Evolutionary conservation across 1,139 yeast genomes (phyloP).

Genomic region (Diutina sp.): DNA sequence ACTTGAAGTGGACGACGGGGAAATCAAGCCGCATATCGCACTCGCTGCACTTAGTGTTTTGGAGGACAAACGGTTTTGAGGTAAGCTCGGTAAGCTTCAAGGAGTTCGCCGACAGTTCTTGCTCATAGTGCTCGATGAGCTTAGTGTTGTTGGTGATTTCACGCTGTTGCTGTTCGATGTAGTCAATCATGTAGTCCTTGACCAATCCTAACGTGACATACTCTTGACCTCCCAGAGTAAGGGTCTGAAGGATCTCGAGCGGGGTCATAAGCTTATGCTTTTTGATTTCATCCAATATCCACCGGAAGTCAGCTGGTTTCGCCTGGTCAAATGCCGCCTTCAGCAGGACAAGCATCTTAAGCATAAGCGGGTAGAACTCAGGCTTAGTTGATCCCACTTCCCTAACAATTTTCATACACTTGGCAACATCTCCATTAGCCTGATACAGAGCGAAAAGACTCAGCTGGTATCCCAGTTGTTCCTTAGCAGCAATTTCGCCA

Average conservation of each 20-base stretch:
- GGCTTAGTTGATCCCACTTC: constrained; percentile 52
- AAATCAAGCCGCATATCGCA: constrained; percentile 62
- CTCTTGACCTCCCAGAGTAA: constrained; percentile 36
- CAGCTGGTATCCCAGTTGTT: constrained; percentile 38
- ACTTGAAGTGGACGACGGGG: constrained; percentile 76
- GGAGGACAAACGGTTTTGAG: constrained; percentile 48
- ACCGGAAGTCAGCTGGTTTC: constrained; percentile 36
- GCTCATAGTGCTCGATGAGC: constrained; percentile 54
- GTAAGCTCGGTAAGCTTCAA: constrained; percentile 39
- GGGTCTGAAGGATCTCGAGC: constrained; percentile 58
- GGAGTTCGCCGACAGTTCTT: constrained; percentile 48
- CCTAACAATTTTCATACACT: constrained; percentile 43
- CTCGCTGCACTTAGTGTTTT: constrained; percentile 56
- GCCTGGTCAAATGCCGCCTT: constrained; percentile 39
- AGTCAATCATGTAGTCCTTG: constrained; percentile 53
- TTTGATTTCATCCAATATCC: constrained; percentile 41
- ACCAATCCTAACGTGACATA: constrained; percentile 66
- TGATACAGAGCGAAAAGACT: constrained; percentile 56
- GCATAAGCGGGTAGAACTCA: constrained; percentile 52
- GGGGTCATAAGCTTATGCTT: constrained; percentile 51
- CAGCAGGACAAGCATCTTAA: constrained; percentile 52
- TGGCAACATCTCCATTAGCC: constrained; percentile 42
- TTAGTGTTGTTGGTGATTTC: constrained; percentile 61
- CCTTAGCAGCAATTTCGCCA: constrained; percentile 27
- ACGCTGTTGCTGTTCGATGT: constrained; percentile 44